A percentile compares a stretch with the other conserved stretches of the same genome.
phyloP scores from a whole-genome alignment of 768 basidiomycete species.

The Lactifluus pinguis region DNA sequence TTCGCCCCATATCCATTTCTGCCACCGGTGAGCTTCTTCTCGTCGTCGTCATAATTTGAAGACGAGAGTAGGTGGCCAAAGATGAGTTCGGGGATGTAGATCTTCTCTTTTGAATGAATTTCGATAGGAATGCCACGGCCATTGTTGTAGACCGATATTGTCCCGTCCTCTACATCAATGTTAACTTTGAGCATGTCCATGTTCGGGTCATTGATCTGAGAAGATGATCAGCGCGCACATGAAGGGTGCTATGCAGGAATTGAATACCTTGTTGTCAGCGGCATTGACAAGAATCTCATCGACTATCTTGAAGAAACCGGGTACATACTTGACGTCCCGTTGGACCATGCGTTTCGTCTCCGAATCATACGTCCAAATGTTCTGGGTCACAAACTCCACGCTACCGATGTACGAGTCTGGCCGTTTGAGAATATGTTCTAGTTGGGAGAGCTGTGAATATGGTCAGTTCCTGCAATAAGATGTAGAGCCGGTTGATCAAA shows the following conservation, averaged over 20 bases:
- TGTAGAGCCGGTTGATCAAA: background rate
- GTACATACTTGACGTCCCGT: conserved; percentile 83
- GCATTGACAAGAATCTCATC: conserved; percentile 99
- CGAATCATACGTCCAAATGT: conserved; percentile 91
- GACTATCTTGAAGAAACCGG: conserved; percentile 98
- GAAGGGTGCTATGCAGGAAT: background rate
- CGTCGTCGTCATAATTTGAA: conserved; percentile 97
- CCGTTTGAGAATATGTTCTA: conserved; percentile 88
- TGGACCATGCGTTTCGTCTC: conserved; percentile 76
- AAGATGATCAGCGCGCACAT: background rate
- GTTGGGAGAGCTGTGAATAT: conserved; percentile 68
- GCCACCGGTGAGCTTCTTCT: conserved; percentile 97
- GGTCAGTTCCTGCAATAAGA: background rate
- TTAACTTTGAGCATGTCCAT: conserved; percentile 91
- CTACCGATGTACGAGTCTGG: conserved; percentile 97
- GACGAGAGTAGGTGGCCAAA: conserved; percentile 92
- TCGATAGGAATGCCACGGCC: conserved; percentile 96
- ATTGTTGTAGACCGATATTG: conserved; percentile 92
- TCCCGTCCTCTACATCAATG: conserved; percentile 74
- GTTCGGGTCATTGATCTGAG: conserved; percentile 77
- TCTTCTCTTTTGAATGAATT: conserved; percentile 85
- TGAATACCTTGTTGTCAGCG: conserved; percentile 90
- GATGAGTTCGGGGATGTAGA: conserved; percentile 95
- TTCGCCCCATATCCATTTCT: conserved; percentile 99
- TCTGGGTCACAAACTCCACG: conserved; percentile 76